Conservation (phyloP, 352 stramenopile species). For the Phytophthora sansomeana region DNA sequence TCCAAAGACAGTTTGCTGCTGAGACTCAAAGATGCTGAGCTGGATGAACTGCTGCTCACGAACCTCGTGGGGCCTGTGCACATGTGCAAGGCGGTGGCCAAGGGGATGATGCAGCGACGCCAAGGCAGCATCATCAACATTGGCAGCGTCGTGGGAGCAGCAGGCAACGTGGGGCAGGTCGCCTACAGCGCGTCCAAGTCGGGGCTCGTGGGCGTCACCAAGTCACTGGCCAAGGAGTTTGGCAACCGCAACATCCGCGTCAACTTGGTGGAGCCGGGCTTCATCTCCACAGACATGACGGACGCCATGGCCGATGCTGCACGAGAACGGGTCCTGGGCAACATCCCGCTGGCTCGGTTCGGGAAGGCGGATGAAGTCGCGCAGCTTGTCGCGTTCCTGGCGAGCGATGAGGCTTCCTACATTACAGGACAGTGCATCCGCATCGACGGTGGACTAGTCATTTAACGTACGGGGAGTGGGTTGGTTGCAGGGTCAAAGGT, state of each 20-base stretch:
- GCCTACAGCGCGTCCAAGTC: constrained; percentile 88
- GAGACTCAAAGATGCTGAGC: constrained; percentile 62
- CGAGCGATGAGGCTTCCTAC: constrained; percentile 78
- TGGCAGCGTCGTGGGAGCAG: constrained; percentile 80
- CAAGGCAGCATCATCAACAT: constrained; percentile 84
- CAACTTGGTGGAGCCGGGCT: constrained; percentile 89
- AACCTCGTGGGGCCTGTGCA: constrained; percentile 82
- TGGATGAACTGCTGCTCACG: constrained; percentile 74
- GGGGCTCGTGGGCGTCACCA: constrained; percentile 76
- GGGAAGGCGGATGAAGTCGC: constrained; percentile 78
- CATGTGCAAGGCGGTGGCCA: constrained; percentile 78
- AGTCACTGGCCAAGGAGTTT: constrained; percentile 86
- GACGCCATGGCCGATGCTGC: constrained; percentile 58
- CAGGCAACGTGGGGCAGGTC: constrained; percentile 80
- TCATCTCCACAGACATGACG: constrained; percentile 88
- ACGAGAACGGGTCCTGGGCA: constrained; percentile 53
- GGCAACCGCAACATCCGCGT: constrained; percentile 86
- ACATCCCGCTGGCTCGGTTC: constrained; percentile 69
- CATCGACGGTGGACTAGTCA: constrained; percentile 78
- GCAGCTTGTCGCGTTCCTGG: constrained; percentile 82
- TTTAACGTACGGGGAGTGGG: constrained; percentile 44
- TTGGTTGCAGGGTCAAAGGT: background rate
- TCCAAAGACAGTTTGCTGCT: constrained; percentile 79
- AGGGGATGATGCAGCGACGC: constrained; percentile 82
- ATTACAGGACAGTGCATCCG: constrained; percentile 89